These are phyloP conservation scores for Hemisphaericaspora nanyangensis DNA, from an alignment of 805 yeast genomes.

Conservation along the genomic window DNA sequence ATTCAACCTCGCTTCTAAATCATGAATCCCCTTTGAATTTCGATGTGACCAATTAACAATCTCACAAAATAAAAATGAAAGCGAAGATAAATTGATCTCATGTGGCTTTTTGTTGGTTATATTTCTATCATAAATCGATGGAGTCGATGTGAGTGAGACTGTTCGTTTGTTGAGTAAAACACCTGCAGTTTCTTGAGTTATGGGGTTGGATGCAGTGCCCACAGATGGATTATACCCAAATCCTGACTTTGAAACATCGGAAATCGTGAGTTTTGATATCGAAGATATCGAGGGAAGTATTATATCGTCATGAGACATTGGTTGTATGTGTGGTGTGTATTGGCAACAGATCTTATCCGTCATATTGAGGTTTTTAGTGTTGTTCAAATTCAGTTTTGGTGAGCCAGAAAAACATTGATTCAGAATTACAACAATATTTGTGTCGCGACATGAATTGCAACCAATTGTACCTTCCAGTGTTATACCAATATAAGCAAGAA, in stretches of 20 bases:
- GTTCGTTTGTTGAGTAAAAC: slow-evolving; percentile 30
- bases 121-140: slow-evolving; percentile 65
- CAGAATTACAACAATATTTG: too few species aligned
- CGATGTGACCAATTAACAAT: slow-evolving; percentile 62
- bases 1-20: slow-evolving; percentile 54
- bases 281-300: slow-evolving; percentile 30
- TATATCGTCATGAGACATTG: slow-evolving; percentile 18
- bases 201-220: slow-evolving; percentile 39
- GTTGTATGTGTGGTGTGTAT: background rate
- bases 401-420: too few species aligned
- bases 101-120: slow-evolving; percentile 56
- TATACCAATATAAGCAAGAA: too few species aligned
- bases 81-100: slow-evolving; percentile 63
- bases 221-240: slow-evolving; percentile 44
- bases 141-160: slow-evolving; percentile 28
- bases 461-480: too few species aligned
- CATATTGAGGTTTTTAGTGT: too few species aligned
- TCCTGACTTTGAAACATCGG: slow-evolving; percentile 25
- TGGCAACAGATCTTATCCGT: too few species aligned
- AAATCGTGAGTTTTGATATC: slow-evolving; percentile 23
- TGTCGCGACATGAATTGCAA: too few species aligned
- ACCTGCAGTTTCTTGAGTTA: slow-evolving; percentile 35
- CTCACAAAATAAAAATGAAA: slow-evolving; percentile 69
- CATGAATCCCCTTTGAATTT: slow-evolving; percentile 63
- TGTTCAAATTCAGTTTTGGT: too few species aligned